Percentiles rank a stretch among this genome's conserved stretches.
Conservation (phyloP, 768 basidiomycete genomes). For the Rossbeevera mucosa region DNA sequence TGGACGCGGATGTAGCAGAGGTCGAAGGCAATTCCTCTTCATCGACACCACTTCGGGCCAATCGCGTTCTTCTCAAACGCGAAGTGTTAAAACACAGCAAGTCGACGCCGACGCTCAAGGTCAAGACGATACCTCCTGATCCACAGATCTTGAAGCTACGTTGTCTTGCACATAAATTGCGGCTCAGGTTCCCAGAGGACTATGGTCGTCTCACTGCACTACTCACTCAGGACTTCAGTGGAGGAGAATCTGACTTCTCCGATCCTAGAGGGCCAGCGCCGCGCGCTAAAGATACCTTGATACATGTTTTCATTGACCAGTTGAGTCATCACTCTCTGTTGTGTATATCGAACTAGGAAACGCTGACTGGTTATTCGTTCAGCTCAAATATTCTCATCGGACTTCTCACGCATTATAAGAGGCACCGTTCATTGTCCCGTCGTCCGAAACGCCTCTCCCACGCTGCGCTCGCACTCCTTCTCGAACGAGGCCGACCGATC, state of each 20-base stretch:
- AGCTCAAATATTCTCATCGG: constrained; percentile 90
- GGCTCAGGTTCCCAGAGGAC: constrained; percentile 54
- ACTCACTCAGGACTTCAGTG: constrained; percentile 34
- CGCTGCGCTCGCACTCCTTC: constrained; percentile 67
- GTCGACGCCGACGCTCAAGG: constrained; percentile 44
- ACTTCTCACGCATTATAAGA: constrained; percentile 64
- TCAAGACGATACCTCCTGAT: constrained; percentile 40
- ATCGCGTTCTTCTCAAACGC: constrained; percentile 20
- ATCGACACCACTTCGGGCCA: constrained; percentile 29
- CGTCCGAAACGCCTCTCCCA: constrained; percentile 62
- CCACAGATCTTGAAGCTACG: constrained; percentile 48
- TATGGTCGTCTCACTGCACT: constrained; percentile 29
- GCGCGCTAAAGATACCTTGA: constrained; percentile 28
- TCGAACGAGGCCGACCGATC: constrained; percentile 78
- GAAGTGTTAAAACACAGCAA: constrained; percentile 37
- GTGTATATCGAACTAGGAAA: not conserved
- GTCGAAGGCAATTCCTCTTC: constrained; percentile 27
- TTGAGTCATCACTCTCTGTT: constrained; percentile 22
- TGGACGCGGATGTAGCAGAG: constrained; percentile 9
- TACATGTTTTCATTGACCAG: constrained; percentile 45
- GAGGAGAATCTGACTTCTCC: constrained; percentile 33
- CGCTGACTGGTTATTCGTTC: constrained; percentile 10
- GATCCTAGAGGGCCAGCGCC: constrained; percentile 33
- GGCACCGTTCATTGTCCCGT: constrained; percentile 38
- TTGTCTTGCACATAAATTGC: constrained; percentile 51